phyloP scores from a whole-genome alignment of 768 basidiomycete genomes.

The Phylloporus sp. region DNA sequence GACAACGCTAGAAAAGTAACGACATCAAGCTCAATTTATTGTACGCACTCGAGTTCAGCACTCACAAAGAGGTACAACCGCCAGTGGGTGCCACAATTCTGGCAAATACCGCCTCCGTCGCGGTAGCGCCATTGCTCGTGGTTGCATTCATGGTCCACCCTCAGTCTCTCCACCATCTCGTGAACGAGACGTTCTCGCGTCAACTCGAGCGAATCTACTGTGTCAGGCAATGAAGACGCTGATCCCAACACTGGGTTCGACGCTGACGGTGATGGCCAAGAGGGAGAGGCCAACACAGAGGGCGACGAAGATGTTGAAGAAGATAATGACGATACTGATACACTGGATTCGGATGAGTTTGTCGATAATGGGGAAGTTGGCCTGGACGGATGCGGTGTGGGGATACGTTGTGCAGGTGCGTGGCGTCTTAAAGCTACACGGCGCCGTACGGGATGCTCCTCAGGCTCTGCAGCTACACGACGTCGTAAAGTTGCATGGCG shows the following conservation, averaged over 20 bases:
- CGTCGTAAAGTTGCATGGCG: conserved; percentile 6
- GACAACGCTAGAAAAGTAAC: conserved; percentile 29
- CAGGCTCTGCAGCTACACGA: no score
- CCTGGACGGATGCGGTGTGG: neutral
- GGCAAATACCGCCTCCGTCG: conserved; percentile 42
- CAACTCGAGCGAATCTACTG: neutral
- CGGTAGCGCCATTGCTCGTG: conserved; percentile 44
- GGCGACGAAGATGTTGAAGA: neutral
- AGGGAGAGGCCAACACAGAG: neutral
- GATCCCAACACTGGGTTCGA: neutral
- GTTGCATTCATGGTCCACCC: conserved; percentile 52
- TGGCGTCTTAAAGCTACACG: conserved; percentile 10
- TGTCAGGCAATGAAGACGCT: neutral
- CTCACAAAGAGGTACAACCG: conserved; percentile 49
- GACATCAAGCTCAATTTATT: neutral
- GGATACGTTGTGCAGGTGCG: neutral
- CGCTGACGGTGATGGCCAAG: neutral
- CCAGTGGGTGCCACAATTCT: conserved; percentile 41
- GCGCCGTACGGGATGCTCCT: neutral
- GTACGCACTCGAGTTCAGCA: neutral
- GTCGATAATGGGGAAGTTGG: neutral
- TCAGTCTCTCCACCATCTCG: conserved; percentile 36
- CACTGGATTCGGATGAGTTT: neutral
- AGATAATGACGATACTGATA: neutral
- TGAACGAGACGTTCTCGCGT: conserved; percentile 22